Evolutionary conservation across 176 grass and related monocot species (phyloP), one percentile per base, ranked within the genome.

Genomic region (Hsuehochloa calcarea): DNA sequence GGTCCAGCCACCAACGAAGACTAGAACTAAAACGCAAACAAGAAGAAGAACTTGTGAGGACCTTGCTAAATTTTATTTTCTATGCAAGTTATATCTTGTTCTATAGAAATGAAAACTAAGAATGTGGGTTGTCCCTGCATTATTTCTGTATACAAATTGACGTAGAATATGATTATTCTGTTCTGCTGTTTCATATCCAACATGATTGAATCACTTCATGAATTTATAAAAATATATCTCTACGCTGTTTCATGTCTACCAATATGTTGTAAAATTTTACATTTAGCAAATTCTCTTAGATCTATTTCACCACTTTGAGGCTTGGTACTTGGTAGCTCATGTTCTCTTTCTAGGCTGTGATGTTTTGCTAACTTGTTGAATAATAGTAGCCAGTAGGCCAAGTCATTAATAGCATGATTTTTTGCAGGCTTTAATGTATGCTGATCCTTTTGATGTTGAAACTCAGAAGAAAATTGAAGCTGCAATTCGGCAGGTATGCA

Each of bases 391-490:
- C 49, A 75, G 66, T 29, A 56, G 67, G 38, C 49, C 10, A 74
- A 65, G 38, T 55, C 61, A 52, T 38, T 74, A 15, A 43, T 50
- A 80, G 27, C 20, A 59, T 47, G 6, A 12, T 66, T 45, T 87
- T 83, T 85, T 74, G 34, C 85, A 96, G 93, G 93, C 93, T 68
- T 86, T 98, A 86, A 70, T 96, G 74, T 85, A 86, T 78, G 96
- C 93, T 20, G 96, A 98, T 91, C 96, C 96, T 83, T 98, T 98
- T 89, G 96, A 98, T 89, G 82, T 98, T 43, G 96, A 98, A 84
- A 84, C 93, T 81, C 96, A 98, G 84, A 98, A 75, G 88, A 98
- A 98, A 88, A 98, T 98, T 86, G 96, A 98, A 90, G 96, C 96
- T 70, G 89, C 96, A 81, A 98, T 98, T 84, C 89, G 81, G 41